Evolutionary conservation across 1,139 yeast species (phyloP).

Genomic region (Taphrina pruni): DNA sequence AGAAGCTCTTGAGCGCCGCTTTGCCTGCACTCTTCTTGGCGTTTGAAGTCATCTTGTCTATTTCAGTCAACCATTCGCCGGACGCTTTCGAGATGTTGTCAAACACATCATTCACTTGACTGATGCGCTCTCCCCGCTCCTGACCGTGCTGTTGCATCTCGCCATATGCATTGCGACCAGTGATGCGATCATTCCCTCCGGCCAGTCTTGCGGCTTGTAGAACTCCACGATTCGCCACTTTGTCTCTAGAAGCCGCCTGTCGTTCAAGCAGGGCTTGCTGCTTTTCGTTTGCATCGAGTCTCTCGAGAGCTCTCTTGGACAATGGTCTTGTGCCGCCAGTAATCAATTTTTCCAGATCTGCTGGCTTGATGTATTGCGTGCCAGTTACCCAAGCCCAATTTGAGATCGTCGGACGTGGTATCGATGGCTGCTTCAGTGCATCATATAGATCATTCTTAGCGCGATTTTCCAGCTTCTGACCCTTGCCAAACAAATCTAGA

Average conservation of each 20-base stretch:
- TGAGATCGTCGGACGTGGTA: conserved; percentile 79
- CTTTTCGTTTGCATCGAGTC: conserved; percentile 45
- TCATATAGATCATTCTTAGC: conserved; percentile 52
- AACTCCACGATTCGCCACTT: conserved; percentile 47
- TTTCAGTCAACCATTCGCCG: conserved; percentile 49
- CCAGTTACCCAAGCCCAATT: conserved; percentile 90
- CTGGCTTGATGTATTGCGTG: conserved; percentile 62
- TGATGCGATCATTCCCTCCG: conserved; percentile 46
- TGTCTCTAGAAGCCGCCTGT: conserved; percentile 46
- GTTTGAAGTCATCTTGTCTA: conserved; percentile 49
- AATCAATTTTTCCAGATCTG: conserved; percentile 59
- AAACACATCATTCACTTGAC: conserved; percentile 50
- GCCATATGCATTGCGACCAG: conserved; percentile 40
- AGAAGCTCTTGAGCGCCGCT: conserved; percentile 19
- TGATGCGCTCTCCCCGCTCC: conserved; percentile 47
- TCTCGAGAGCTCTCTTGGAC: conserved; percentile 50
- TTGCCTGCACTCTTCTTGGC: conserved; percentile 46
- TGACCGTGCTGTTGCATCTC: conserved; percentile 44
- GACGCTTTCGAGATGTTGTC: conserved; percentile 51
- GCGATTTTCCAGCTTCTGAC: conserved; percentile 1
- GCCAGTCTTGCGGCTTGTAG: conserved; percentile 48
- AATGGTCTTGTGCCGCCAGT: conserved; percentile 55
- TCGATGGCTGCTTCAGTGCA: conserved; percentile 54
- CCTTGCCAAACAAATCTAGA: conserved; percentile 7
- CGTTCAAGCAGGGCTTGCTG: conserved; percentile 45